Evolutionary conservation across 805 yeast species (phyloP), one percentile per base, ranked within the genome.

Genomic region (Candida sanyiensis): DNA sequence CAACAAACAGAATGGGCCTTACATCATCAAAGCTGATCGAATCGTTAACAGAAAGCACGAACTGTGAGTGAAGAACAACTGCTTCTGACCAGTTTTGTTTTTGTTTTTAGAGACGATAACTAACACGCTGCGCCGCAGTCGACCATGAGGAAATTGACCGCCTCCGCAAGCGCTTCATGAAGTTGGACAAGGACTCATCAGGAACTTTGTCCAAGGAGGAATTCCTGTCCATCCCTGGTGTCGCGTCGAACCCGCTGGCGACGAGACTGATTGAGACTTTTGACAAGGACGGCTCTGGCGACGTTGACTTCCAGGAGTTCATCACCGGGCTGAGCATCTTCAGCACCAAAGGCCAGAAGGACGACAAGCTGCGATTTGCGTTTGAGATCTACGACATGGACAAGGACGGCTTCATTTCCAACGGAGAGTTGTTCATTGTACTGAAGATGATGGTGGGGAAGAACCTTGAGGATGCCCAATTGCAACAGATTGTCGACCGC

Each of bases 401-500:
- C 61, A 72, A 87, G 40, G 99, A 93, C 58, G 98, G 98, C 0
- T 88, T 56, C 57, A 86, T 93, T 26, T 89, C 97, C 3, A 90
- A 90, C 57, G 99, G 98, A 18, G 99, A 93, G 62, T 62, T 93
- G 40, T 93, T 82, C 54, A 70, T 90, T 28, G 97, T 93, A 28
- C 68, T 93, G 64, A 85, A 93, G 62, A 84, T 86, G 76, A 93
- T 93, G 98, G 98, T 94, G 20, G 98, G 97, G 2, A 81, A 78
- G 50, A 88, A 93, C 54, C 64, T 94, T 41, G 82, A 78, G 45
- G 95, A 85, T 43, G 77, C 76, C 20, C 96, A 93, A 54, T 70
- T 93, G 40, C 99, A 93, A 59, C 97, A 94, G 61, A 76, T 93
- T 38, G 97, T 90, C n/a, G 97, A 93, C 59, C 80, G 94, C 61